Evolutionary conservation across 164 flowering plant species (phyloP).

Genomic region (Amborella trichopoda): DNA sequence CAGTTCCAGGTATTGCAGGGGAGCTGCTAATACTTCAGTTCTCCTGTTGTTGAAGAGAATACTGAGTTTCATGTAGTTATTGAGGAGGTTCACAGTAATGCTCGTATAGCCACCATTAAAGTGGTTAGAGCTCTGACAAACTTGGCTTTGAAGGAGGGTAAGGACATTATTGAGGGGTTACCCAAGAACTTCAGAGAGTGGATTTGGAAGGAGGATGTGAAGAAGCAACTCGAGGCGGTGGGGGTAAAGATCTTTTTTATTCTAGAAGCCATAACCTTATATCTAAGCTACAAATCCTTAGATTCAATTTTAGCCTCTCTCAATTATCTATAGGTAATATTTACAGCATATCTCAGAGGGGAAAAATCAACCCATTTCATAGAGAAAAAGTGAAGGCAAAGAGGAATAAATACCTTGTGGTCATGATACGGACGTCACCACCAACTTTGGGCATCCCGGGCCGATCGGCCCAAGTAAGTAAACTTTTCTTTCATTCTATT

Average conservation of each 20-base stretch:
- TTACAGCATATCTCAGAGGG: too few species aligned
- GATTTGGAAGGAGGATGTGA: conserved; percentile 67
- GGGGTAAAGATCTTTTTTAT: conserved; percentile 74
- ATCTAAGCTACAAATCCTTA: too few species aligned
- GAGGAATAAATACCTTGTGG: too few species aligned
- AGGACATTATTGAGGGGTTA: conserved; percentile 85
- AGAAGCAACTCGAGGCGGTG: conserved; percentile 93
- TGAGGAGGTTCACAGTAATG: conserved; percentile 79
- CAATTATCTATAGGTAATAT: too few species aligned
- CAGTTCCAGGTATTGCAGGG: conserved; percentile 20
- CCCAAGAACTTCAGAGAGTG: conserved; percentile 93
- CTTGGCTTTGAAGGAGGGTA: conserved; percentile 91
- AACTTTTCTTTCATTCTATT: too few species aligned
- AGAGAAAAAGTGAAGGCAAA: too few species aligned
- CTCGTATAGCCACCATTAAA: conserved; percentile 81
- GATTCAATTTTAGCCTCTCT: too few species aligned
- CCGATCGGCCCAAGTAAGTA: too few species aligned
- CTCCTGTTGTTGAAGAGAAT: conserved; percentile 75
- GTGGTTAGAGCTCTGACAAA: conserved; percentile 77
- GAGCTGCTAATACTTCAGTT: conserved; percentile 32
- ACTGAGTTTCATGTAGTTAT: conserved; percentile 92
- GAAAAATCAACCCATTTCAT: too few species aligned
- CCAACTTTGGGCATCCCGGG: too few species aligned
- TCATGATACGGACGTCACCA: too few species aligned
- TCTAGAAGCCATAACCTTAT: too few species aligned